Percentiles rank a stretch among this genome's conserved stretches.
phyloP scores from a whole-genome alignment of 148 eudicot genomes.

The Camellia sinensis region DNA sequence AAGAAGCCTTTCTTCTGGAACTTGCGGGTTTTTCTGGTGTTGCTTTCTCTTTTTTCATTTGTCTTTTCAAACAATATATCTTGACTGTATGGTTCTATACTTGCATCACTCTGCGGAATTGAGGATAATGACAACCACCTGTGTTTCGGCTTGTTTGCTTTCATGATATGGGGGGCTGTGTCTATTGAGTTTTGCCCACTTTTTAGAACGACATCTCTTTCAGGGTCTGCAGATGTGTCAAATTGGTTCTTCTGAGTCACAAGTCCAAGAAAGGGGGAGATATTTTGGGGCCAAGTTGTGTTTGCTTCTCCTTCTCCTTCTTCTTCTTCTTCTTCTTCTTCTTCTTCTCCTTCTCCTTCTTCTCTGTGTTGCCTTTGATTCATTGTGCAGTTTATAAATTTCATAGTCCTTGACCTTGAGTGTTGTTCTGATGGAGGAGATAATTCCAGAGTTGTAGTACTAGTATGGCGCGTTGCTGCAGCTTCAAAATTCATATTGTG shows the following conservation, averaged over 20 bases:
- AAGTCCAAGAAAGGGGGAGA: slow-evolving; percentile 11
- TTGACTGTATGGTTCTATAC: slow-evolving; percentile 27
- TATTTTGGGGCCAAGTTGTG: not conserved
- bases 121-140: slow-evolving; percentile 26
- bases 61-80: slow-evolving; percentile 22
- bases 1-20: slow-evolving; percentile 17
- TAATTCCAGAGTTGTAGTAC: not conserved
- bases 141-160: slow-evolving; percentile 6
- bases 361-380: slow-evolving; percentile 3
- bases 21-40: slow-evolving; percentile 1
- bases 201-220: slow-evolving; percentile 4
- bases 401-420: not conserved
- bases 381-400: not conserved
- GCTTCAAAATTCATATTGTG: slow-evolving; percentile 11
- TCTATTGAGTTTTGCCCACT: slow-evolving; percentile 7
- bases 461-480: not conserved
- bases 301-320: slow-evolving; percentile 11
- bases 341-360: not conserved
- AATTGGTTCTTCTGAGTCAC: slow-evolving; percentile 8
- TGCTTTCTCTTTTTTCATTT: slow-evolving; percentile 13
- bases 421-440: slow-evolving; percentile 8
- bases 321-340: slow-evolving; percentile 5
- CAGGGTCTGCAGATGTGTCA: not conserved
- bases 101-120: slow-evolving; percentile 20
- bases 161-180: not conserved